These are phyloP conservation scores for Backusella macrospora DNA, from an alignment of 192 early-diverging fungal species.

Conservation along the genomic window DNA sequence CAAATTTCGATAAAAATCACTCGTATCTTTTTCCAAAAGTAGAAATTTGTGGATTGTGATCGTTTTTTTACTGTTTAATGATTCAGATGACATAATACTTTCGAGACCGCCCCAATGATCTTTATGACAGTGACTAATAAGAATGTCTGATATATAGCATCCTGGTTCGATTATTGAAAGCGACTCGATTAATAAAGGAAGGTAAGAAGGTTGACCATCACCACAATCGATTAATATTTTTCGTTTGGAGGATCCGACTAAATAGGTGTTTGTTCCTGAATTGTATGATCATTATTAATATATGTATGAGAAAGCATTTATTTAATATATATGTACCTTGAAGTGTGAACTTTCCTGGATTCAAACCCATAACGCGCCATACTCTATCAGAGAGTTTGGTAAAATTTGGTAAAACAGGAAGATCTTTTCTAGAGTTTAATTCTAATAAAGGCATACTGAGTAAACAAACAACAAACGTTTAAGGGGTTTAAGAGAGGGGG, in stretches of 20 bases:
- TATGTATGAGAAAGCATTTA: not conserved
- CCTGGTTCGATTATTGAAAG: conserved; percentile 50
- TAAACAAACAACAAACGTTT: not conserved
- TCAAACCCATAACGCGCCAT: conserved; percentile 73
- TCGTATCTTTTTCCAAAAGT: conserved; percentile 1
- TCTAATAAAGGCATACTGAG: not conserved
- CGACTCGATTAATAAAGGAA: conserved; percentile 55
- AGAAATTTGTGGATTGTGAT: conserved; percentile 29
- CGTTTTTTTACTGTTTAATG: conserved; percentile 5
- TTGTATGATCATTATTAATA: not conserved
- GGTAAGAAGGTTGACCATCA: conserved; percentile 73
- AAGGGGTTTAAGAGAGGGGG: too few relatives aligned
- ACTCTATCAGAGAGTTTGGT: conserved; percentile 61
- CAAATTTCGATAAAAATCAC: not conserved
- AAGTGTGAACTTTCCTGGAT: conserved; percentile 80
- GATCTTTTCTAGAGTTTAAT: conserved; percentile 31
- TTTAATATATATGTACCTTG: conserved; percentile 51
- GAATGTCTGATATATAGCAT: conserved; percentile 61
- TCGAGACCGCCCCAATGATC: conserved; percentile 50
- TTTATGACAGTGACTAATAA: conserved; percentile 80
- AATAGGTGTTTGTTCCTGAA: conserved; percentile 82
- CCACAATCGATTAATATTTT: conserved; percentile 80
- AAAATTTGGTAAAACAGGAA: conserved; percentile 54
- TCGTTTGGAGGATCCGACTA: conserved; percentile 70
- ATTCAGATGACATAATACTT: conserved; percentile 39